Evolutionary conservation across 1,284 basidiomycete genomes (phyloP).

Genomic region (Athelia psychrophila): DNA sequence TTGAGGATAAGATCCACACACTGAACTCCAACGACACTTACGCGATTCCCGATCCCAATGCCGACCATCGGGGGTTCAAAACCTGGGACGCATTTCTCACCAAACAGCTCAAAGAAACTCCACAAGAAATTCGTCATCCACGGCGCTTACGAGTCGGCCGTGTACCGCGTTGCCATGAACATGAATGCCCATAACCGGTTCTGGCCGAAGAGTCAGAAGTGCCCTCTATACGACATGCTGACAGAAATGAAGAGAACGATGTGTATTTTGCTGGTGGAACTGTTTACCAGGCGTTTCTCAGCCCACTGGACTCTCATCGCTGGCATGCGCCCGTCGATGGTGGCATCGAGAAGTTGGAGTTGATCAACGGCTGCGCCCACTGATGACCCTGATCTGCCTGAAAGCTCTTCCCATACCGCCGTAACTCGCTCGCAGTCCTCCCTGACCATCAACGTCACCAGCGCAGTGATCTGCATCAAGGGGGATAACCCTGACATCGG

Average conservation of each 20-base stretch:
- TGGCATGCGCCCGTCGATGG: constrained; percentile 37
- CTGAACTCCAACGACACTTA: constrained; percentile 40
- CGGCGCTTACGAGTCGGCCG: constrained; percentile 40
- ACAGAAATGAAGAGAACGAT: no score
- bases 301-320: constrained; percentile 34
- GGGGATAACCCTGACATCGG: constrained; percentile 34
- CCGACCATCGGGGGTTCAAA: constrained; percentile 37
- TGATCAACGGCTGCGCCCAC: constrained; percentile 22
- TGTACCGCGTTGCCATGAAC: constrained; percentile 32
- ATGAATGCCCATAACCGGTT: constrained; percentile 36
- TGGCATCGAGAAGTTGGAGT: constrained; percentile 29
- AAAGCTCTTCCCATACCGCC: background rate
- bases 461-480: constrained; percentile 36
- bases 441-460: constrained; percentile 25
- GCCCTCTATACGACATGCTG: no score
- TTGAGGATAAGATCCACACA: no score
- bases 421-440: constrained; percentile 21
- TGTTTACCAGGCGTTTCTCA: constrained; percentile 38
- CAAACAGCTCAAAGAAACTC: constrained; percentile 32
- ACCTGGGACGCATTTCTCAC: constrained; percentile 60
- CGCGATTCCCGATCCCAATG: constrained; percentile 34
- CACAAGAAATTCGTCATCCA: no score
- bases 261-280: constrained; percentile 32
- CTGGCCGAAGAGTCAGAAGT: constrained; percentile 41
- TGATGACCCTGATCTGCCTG: background rate